These are phyloP conservation scores for Pelargonium citronellum DNA, from an alignment of 441 rosid genomes.

Conservation along the genomic window DNA sequence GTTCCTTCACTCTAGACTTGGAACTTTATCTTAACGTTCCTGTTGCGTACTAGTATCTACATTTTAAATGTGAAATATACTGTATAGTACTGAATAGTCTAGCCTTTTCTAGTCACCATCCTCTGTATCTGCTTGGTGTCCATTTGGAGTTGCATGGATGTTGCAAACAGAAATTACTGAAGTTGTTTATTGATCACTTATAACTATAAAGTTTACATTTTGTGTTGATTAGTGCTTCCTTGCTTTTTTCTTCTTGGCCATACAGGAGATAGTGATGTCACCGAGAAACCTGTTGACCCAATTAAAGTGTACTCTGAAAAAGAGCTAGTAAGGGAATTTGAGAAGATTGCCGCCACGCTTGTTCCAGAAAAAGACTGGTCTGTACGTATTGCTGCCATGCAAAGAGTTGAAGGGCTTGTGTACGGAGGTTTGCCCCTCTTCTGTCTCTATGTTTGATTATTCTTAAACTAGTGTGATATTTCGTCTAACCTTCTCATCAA, in stretches of 20 bases:
- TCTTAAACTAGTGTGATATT: background rate
- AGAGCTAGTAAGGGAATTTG: slow-evolving; percentile 87
- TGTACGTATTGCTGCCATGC: slow-evolving; percentile 93
- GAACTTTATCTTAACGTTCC: background rate
- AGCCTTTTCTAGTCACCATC: background rate
- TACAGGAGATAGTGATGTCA: slow-evolving; percentile 68
- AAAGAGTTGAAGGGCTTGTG: slow-evolving; percentile 90
- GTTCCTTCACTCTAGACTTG: background rate
- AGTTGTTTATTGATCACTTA: background rate
- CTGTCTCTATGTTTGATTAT: background rate
- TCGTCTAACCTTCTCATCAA: background rate
- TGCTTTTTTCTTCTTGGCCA: slow-evolving; percentile 7
- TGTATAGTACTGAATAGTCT: background rate
- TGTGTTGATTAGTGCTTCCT: background rate
- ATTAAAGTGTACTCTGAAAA: slow-evolving; percentile 84
- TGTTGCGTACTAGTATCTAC: background rate
- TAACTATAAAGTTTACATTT: background rate
- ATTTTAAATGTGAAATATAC: background rate
- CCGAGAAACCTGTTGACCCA: slow-evolving; percentile 74
- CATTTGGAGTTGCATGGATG: background rate
- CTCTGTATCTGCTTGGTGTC: background rate
- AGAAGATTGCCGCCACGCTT: slow-evolving; percentile 76
- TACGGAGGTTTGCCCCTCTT: slow-evolving; percentile 56
- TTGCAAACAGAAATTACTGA: background rate
- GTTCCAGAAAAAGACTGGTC: slow-evolving; percentile 99